phyloP scores from a whole-genome alignment of 352 stramenopile genomes.

The Pythium chondricola region DNA sequence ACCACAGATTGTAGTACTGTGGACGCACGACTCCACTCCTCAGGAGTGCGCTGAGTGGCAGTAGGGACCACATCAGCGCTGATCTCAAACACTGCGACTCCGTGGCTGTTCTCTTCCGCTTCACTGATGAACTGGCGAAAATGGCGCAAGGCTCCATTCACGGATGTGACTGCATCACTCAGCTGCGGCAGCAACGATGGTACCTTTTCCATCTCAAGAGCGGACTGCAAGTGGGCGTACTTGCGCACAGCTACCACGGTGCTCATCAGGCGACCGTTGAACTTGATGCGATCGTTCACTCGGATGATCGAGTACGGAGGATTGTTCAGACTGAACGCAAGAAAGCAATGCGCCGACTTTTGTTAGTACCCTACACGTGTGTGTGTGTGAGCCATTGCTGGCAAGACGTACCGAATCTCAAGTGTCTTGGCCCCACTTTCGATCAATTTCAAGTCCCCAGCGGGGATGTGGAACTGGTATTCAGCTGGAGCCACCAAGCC shows the following conservation, averaged over 20 bases:
- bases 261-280: slow-evolving; percentile 40
- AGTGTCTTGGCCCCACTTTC: slow-evolving; percentile 48
- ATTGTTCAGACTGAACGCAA: slow-evolving; percentile 38
- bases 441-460: slow-evolving; percentile 34
- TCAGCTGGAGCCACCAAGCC: slow-evolving; percentile 24
- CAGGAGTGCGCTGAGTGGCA: slow-evolving; percentile 19
- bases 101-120: slow-evolving; percentile 42
- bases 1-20: neutral
- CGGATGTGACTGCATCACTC: too few species aligned
- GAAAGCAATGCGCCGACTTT: neutral
- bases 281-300: slow-evolving; percentile 53
- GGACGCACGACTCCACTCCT: slow-evolving; percentile 54
- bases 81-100: slow-evolving; percentile 58
- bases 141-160: slow-evolving; percentile 26
- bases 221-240: slow-evolving; percentile 46
- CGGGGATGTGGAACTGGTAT: slow-evolving; percentile 50
- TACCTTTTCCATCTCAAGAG: slow-evolving; percentile 51
- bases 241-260: slow-evolving; percentile 49
- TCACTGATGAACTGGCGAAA: slow-evolving; percentile 60
- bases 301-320: slow-evolving; percentile 68
- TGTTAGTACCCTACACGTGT: too few species aligned
- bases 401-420: slow-evolving; percentile 55
- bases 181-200: slow-evolving; percentile 30
- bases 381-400: too few species aligned
- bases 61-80: slow-evolving; percentile 7